Base-by-base conservation (phyloP, 1,139 yeast species). In the Zygoascus meyerae region DNA sequence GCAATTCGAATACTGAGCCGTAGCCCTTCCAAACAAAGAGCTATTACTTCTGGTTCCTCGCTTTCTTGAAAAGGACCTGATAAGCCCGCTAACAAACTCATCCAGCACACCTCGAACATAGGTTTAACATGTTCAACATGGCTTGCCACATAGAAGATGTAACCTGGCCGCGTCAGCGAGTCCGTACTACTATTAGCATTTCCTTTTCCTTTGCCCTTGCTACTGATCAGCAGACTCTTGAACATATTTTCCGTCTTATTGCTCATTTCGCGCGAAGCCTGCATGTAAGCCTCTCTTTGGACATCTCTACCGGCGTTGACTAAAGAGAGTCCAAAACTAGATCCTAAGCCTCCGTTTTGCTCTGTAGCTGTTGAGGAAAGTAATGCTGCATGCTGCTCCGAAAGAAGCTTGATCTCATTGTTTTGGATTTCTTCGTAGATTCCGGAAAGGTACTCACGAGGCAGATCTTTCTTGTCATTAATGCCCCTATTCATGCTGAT, bases 381-480 rank as follows among this genome's bases (percentile, higher is more conserved):
- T 53, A 89, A 71, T 0, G 96, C 96, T 17, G 95, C 92, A 58
- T 89, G 96, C 61, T 92, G 98, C 63, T 94, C 98, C 34, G 95
- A 86, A 52, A 84, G 83, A 47, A 94, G 71, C 59, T 87, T 90
- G 61, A 94, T 94, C 67, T 94, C 99, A 62, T 92, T 79, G 44
- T 66, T 68, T 40, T 75, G 81, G 58, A 94, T 92, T 57, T 90
- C 97, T 33, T 79, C 73, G 63, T 77, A 94, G 44, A 92, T 78
- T 11, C 72, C 74, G 42, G 74, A 73, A 61, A 92, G 72, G 54
- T 81, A 78, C 21, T 85, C 94, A 26, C 76, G 74, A 4, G 95
- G 90, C 42, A 94, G 70, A 64, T 87, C 94, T 40, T 82, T 77
- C 14, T 92, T 95, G 61, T 92, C 95, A 63, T 94, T 95, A 57